A percentile compares a stretch with the other conserved stretches of the same genome.
These are phyloP conservation scores for Dendryphion nanum DNA, from an alignment of 2,329 filamentous ascomycete genomes.

Conservation along the genomic window DNA sequence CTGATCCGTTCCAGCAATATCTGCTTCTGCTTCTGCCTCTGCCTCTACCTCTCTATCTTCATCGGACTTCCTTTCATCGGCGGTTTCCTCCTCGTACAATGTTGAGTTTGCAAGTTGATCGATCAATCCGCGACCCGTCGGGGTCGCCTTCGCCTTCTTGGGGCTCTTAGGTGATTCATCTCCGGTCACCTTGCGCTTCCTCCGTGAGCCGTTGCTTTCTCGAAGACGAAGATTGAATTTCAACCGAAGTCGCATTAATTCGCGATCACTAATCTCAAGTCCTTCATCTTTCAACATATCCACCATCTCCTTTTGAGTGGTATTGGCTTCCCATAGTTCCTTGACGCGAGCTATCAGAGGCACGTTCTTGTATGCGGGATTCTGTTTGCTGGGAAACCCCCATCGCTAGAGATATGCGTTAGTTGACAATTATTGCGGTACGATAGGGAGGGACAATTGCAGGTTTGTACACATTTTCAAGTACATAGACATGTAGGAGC, in stretches of 20 bases:
- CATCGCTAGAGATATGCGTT: constrained; percentile 51
- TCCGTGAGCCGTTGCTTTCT: constrained; percentile 45
- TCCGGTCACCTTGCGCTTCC: not conserved
- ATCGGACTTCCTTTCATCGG: constrained; percentile 9
- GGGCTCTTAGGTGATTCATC: constrained; percentile 5
- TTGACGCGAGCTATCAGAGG: constrained; percentile 67
- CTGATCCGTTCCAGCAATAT: not conserved
- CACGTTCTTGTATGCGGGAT: constrained; percentile 68
- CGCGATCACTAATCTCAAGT: constrained; percentile 68
- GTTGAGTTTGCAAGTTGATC: constrained; percentile 29
- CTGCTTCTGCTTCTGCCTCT: constrained; percentile 4
- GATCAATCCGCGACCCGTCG: constrained; percentile 20
- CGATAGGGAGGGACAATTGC: not conserved
- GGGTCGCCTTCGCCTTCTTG: constrained; percentile 11
- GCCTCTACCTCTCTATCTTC: constrained; percentile 1
- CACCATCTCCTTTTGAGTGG: constrained; percentile 71
- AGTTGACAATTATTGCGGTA: not conserved
- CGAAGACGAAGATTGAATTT: constrained; percentile 69
- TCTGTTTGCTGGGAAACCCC: constrained; percentile 75
- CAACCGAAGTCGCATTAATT: constrained; percentile 67
- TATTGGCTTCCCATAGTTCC: constrained; percentile 76
- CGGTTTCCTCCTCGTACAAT: constrained; percentile 18
- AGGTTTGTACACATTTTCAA: not conserved
- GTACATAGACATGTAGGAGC: not conserved
- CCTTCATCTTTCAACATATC: constrained; percentile 68